These are phyloP conservation scores for Kockiozyma suomiensis DNA, from an alignment of 805 yeast genomes.

Conservation along the genomic window DNA sequence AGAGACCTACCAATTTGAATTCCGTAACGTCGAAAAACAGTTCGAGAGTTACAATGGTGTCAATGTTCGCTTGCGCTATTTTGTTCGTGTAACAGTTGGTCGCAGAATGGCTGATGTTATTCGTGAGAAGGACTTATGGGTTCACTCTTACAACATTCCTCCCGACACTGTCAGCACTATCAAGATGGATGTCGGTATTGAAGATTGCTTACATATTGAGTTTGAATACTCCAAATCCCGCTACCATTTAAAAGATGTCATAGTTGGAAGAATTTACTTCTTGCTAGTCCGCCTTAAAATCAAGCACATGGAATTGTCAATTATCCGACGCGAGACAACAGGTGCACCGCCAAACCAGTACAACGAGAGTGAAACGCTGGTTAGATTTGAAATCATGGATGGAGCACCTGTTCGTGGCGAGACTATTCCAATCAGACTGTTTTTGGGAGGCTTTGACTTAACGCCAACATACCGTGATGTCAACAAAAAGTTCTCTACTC, in stretches of 20 bases:
- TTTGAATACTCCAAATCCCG: constrained; percentile 89
- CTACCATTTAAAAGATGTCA: constrained; percentile 84
- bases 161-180: constrained; percentile 59
- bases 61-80: constrained; percentile 80
- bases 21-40: constrained; percentile 90
- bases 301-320: constrained; percentile 90
- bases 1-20: constrained; percentile 81
- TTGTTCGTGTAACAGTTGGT: constrained; percentile 77
- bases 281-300: constrained; percentile 84
- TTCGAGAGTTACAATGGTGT: constrained; percentile 90
- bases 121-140: constrained; percentile 90
- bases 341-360: constrained; percentile 81
- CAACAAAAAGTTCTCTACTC: constrained; percentile 79
- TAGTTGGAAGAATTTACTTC: constrained; percentile 91
- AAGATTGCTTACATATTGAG: constrained; percentile 94
- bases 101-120: constrained; percentile 80
- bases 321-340: constrained; percentile 84
- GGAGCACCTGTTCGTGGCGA: constrained; percentile 99
- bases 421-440: constrained; percentile 89
- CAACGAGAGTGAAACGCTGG: constrained; percentile 79
- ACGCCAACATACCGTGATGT: constrained; percentile 86
- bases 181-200: constrained; percentile 97
- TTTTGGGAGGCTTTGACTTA: constrained; percentile 89
- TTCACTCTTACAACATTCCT: constrained; percentile 56
- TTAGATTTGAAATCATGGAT: constrained; percentile 97